Evolutionary conservation across 2,329 filamentous ascomycete species (phyloP).

Genomic region (Colletotrichum sansevieriae): DNA sequence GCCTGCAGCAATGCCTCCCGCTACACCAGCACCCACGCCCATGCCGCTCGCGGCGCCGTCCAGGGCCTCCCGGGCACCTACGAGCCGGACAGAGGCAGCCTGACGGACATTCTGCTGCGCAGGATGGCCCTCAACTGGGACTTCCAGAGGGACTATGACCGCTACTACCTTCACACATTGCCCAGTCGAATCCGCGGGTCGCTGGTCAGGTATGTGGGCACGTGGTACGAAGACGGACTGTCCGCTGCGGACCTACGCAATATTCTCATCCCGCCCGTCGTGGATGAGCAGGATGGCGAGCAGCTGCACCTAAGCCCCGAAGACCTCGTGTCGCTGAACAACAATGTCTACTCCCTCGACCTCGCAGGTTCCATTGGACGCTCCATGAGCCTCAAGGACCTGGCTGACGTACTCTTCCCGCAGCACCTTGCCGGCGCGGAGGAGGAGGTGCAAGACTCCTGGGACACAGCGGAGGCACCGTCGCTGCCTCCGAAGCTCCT

Average conservation of each 20-base stretch:
- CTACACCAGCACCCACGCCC: slow-evolving; percentile 23
- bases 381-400: slow-evolving; percentile 64
- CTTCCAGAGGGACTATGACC: slow-evolving; percentile 67
- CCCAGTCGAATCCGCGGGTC: slow-evolving; percentile 66
- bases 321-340: slow-evolving; percentile 52
- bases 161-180: slow-evolving; percentile 67
- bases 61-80: slow-evolving; percentile 59
- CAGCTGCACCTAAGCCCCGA: slow-evolving; percentile 44
- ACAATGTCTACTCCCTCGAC: slow-evolving; percentile 66
- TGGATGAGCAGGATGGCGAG: slow-evolving; percentile 43
- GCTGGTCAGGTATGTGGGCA: slow-evolving; percentile 64
- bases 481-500: slow-evolving; percentile 54
- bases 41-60: slow-evolving; percentile 25
- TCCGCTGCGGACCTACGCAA: slow-evolving; percentile 63
- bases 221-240: slow-evolving; percentile 60
- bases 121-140: slow-evolving; percentile 67
- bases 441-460: slow-evolving; percentile 62
- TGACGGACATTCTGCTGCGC: slow-evolving; percentile 65
- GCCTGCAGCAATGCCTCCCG: slow-evolving; percentile 44
- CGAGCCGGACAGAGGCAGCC: slow-evolving; percentile 59
- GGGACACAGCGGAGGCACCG: slow-evolving; percentile 59
- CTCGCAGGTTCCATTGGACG: slow-evolving; percentile 65
- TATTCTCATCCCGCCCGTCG: slow-evolving; percentile 56
- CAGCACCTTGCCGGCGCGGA: slow-evolving; percentile 40
- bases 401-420: slow-evolving; percentile 65